Evolutionary conservation across 2,329 filamentous ascomycete species (phyloP).

Genomic region (Leptodontidium sp.): DNA sequence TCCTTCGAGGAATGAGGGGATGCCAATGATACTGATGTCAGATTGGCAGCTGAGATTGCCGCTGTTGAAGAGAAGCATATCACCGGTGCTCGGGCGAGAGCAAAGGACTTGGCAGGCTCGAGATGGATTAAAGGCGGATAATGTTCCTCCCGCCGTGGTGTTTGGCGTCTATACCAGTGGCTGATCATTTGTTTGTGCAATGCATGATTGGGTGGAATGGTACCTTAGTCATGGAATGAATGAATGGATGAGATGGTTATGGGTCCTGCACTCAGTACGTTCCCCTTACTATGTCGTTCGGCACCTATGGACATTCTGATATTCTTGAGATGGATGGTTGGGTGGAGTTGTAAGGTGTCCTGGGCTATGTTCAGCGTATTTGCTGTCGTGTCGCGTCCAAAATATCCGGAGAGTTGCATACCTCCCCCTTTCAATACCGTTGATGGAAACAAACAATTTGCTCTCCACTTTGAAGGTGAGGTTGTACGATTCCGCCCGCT

Average conservation of each 20-base stretch:
- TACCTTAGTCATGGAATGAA: no score
- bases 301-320: no score
- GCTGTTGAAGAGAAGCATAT: not conserved
- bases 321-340: not conserved
- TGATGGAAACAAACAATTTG: not conserved
- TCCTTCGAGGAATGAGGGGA: not conserved
- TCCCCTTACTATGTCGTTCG: no score
- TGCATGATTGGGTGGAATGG: no score
- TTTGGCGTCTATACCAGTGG: not conserved
- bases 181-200: not conserved
- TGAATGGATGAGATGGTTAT: not conserved
- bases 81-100: not conserved
- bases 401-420: slow-evolving; percentile 3
- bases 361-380: not conserved
- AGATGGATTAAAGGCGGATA: not conserved
- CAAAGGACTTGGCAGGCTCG: not conserved
- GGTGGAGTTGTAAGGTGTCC: not conserved
- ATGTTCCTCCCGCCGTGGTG: not conserved
- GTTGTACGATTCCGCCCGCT: not conserved
- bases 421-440: not conserved
- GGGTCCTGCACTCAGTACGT: not conserved
- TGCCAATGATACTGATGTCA: not conserved
- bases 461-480: not conserved
- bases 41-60: not conserved
- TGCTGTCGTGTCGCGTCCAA: not conserved